These are phyloP conservation scores for Sanchytrium tribonematis DNA, from an alignment of 371 early-diverging fungal genomes.

Conservation along the genomic window DNA sequence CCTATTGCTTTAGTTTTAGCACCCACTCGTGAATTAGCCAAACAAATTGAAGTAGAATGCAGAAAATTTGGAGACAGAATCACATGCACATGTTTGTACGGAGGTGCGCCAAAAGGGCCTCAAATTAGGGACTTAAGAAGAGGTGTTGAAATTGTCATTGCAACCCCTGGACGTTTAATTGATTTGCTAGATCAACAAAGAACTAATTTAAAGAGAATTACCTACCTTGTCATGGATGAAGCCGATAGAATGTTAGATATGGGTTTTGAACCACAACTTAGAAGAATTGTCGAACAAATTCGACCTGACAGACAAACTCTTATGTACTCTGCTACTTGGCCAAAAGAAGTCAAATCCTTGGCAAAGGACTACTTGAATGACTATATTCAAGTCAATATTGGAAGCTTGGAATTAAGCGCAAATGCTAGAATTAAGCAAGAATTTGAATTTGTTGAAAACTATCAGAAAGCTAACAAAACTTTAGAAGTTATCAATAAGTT, in stretches of 20 bases:
- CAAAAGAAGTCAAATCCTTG: slow-evolving; percentile 77
- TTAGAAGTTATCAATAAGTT: slow-evolving; percentile 12
- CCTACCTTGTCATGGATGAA: slow-evolving; percentile 93
- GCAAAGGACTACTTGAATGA: slow-evolving; percentile 80
- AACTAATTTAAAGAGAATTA: slow-evolving; percentile 75
- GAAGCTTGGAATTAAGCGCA: slow-evolving; percentile 81
- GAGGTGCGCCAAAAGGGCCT: slow-evolving; percentile 72
- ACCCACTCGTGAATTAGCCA: slow-evolving; percentile 75
- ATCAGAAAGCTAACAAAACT: slow-evolving; percentile 57
- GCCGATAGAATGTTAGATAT: slow-evolving; percentile 98
- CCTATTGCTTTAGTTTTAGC: slow-evolving; percentile 79
- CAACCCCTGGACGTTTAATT: slow-evolving; percentile 95
- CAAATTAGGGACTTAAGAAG: slow-evolving; percentile 68
- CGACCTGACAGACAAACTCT: slow-evolving; percentile 94
- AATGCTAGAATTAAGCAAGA: slow-evolving; percentile 90
- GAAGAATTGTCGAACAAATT: slow-evolving; percentile 91
- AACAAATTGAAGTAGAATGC: slow-evolving; percentile 79
- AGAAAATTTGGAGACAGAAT: slow-evolving; percentile 59
- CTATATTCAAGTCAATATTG: slow-evolving; percentile 94
- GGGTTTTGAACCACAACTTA: slow-evolving; percentile 98
- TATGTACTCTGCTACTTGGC: slow-evolving; percentile 99
- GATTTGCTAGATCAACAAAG: slow-evolving; percentile 48
- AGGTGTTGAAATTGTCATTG: slow-evolving; percentile 93
- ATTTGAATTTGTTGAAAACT: slow-evolving; percentile 51
- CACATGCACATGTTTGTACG: slow-evolving; percentile 78